phyloP scores from a whole-genome alignment of 1,284 basidiomycete species.

The Omphalotus olearius region DNA sequence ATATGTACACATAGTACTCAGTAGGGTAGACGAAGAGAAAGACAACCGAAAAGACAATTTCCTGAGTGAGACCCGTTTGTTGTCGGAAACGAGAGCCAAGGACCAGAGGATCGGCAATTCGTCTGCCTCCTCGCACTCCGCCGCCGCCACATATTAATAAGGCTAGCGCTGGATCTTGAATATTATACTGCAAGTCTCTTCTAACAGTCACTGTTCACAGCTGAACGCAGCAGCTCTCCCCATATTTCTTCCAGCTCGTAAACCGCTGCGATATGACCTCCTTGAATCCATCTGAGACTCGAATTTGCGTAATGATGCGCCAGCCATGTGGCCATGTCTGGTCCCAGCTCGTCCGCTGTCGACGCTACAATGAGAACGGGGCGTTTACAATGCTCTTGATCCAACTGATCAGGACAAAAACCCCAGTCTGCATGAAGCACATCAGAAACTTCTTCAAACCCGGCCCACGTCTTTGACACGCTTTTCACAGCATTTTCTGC shows the following conservation, averaged over 20 bases:
- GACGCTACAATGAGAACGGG: slow-evolving; percentile 35
- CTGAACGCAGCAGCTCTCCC: slow-evolving; percentile 13
- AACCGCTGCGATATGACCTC: slow-evolving; percentile 37
- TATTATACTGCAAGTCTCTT: too few relatives aligned
- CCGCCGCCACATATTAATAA: too few relatives aligned
- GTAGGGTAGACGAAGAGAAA: too few relatives aligned
- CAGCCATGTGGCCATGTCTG: slow-evolving; percentile 36
- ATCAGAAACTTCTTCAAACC: slow-evolving; percentile 31
- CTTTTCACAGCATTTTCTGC: slow-evolving; percentile 34
- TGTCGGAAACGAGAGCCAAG: too few relatives aligned
- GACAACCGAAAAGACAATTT: too few relatives aligned
- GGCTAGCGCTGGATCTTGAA: too few relatives aligned
- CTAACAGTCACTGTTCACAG: not conserved
- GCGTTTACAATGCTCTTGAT: slow-evolving; percentile 35
- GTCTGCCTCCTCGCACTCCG: too few relatives aligned
- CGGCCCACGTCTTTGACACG: slow-evolving; percentile 38
- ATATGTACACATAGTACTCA: too few relatives aligned
- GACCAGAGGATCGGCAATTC: too few relatives aligned
- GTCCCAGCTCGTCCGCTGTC: slow-evolving; percentile 30
- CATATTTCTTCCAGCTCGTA: slow-evolving; percentile 35
- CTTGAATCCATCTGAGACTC: slow-evolving; percentile 26
- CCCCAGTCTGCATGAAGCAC: slow-evolving; percentile 44
- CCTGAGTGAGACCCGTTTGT: too few relatives aligned
- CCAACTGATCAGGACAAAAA: slow-evolving; percentile 34
- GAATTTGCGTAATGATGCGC: slow-evolving; percentile 34